Evolutionary conservation across 768 basidiomycete genomes (phyloP).

Genomic region (Amyloporia xantha): DNA sequence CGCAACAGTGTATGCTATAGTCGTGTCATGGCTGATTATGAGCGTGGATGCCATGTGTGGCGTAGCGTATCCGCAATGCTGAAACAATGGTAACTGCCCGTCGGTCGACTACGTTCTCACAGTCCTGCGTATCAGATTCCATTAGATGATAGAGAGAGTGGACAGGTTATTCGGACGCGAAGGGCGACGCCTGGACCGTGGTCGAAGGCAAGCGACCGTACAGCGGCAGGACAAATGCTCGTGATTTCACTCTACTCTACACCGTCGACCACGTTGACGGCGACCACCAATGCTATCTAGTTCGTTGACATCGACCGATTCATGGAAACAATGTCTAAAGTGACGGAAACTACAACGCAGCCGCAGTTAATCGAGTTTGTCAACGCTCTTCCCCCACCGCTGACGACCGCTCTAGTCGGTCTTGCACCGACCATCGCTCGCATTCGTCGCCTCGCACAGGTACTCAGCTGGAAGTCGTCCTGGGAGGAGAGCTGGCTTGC

Average conservation of each 20-base stretch:
- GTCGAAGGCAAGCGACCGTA: too few relatives aligned
- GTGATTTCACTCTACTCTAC: not conserved
- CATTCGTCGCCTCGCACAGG: slow-evolving; percentile 37
- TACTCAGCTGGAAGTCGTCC: slow-evolving; percentile 49
- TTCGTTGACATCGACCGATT: not conserved
- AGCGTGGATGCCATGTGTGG: too few relatives aligned
- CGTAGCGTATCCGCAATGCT: too few relatives aligned
- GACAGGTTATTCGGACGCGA: too few relatives aligned
- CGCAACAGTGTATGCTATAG: too few relatives aligned
- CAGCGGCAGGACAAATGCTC: too few relatives aligned
- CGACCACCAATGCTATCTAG: not conserved
- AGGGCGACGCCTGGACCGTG: too few relatives aligned
- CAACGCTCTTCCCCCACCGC: slow-evolving; percentile 51
- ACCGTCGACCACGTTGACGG: not conserved
- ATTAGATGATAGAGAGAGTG: too few relatives aligned
- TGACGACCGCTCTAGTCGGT: slow-evolving; percentile 54
- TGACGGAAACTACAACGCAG: slow-evolving; percentile 4
- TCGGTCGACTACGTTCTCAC: too few relatives aligned
- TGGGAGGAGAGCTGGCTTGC: slow-evolving; percentile 62
- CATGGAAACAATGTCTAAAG: slow-evolving; percentile 9
- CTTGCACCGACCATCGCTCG: slow-evolving; percentile 49
- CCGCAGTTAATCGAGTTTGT: slow-evolving; percentile 39
- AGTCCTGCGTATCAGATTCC: too few relatives aligned
- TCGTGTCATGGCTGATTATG: too few relatives aligned
- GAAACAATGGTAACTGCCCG: too few relatives aligned